phyloP scores from a whole-genome alignment of 805 yeast species.

The Suhomyces sp. region DNA sequence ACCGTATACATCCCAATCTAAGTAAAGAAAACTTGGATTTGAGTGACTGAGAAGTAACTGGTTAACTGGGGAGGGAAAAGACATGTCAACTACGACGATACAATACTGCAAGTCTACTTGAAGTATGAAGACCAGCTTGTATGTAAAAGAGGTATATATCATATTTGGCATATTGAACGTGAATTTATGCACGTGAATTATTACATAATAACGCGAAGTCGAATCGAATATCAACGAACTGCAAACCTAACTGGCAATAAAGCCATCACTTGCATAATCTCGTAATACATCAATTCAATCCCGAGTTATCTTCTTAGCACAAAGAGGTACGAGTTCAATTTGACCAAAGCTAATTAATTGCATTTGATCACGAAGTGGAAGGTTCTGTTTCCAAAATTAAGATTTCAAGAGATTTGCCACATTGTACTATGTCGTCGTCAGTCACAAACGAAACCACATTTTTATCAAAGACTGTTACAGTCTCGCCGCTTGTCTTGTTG shows the following conservation, averaged over 20 bases:
- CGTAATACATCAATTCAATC: background rate
- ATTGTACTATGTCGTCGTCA: background rate
- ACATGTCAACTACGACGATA: background rate
- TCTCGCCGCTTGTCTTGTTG: constrained; percentile 91
- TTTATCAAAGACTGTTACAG: constrained; percentile 64
- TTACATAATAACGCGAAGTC: background rate
- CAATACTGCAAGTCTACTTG: background rate
- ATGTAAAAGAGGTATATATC: background rate
- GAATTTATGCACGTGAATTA: background rate
- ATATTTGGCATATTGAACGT: background rate
- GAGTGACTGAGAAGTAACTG: background rate
- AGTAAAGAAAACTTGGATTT: background rate
- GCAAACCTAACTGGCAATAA: background rate
- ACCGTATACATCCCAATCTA: background rate
- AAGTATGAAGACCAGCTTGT: background rate
- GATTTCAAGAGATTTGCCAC: constrained; percentile 1
- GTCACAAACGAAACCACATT: constrained; percentile 35
- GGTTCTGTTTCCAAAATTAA: background rate
- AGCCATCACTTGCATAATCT: background rate
- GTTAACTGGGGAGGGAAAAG: background rate
- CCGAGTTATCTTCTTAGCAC: background rate
- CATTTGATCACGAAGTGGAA: background rate
- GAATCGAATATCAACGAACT: background rate
- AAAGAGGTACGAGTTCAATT: background rate
- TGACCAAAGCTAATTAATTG: background rate